Conservation (phyloP, 345 rosid species). For the Bretschneidera sinensis region DNA sequence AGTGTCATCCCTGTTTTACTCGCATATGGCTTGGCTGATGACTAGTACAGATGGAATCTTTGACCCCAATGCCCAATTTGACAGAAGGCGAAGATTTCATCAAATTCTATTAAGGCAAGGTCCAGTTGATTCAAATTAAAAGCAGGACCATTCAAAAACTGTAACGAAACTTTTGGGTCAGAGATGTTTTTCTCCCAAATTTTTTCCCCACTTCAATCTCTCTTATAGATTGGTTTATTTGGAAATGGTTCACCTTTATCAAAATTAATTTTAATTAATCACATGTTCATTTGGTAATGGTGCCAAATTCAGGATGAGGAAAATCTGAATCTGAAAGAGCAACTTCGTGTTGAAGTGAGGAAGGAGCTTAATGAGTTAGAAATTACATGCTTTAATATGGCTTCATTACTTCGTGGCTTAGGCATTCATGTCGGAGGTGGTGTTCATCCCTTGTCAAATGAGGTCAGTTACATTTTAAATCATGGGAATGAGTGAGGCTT, state of each 20-base stretch:
- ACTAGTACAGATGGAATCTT: too few species aligned
- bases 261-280: neutral
- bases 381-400: constrained; percentile 53
- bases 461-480: constrained; percentile 39
- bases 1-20: too few species aligned
- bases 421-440: constrained; percentile 65
- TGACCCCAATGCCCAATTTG: too few species aligned
- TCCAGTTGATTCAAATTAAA: too few species aligned
- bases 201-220: too few species aligned
- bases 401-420: constrained; percentile 68
- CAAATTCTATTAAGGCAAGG: too few species aligned
- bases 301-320: constrained; percentile 59
- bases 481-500: too few species aligned
- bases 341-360: constrained; percentile 48
- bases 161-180: too few species aligned
- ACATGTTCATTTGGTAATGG: constrained; percentile 1
- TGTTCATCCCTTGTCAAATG: constrained; percentile 38
- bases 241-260: neutral
- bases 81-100: too few species aligned
- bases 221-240: neutral
- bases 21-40: too few species aligned
- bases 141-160: too few species aligned
- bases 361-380: constrained; percentile 63
- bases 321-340: constrained; percentile 68
- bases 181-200: too few species aligned